These are phyloP conservation scores for Podaxis sp. DNA, from an alignment of 768 basidiomycete species.

Conservation along the genomic window DNA sequence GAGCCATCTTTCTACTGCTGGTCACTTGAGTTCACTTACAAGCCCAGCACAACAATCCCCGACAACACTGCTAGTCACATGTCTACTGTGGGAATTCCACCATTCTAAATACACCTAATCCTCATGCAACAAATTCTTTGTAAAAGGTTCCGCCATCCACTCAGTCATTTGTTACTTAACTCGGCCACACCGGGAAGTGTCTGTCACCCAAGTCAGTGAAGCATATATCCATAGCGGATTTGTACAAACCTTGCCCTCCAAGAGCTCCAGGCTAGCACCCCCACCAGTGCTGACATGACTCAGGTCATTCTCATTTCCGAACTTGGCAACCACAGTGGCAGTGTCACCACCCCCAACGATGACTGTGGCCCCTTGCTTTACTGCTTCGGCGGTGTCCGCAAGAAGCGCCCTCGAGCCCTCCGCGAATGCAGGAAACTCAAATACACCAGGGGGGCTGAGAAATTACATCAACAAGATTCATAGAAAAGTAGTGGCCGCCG, in stretches of 20 bases:
- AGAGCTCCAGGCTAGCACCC: conserved; percentile 87
- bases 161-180: conserved; percentile 65
- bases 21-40: not conserved
- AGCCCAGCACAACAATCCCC: not conserved
- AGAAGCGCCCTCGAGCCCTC: conserved; percentile 80
- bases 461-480: not conserved
- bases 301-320: conserved; percentile 78
- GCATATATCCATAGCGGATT: not conserved
- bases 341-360: conserved; percentile 97
- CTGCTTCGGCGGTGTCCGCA: conserved; percentile 83
- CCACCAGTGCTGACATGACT: conserved; percentile 98
- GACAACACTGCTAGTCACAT: not conserved
- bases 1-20: conserved; percentile 1
- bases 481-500: conserved; percentile 7
- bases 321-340: conserved; percentile 92
- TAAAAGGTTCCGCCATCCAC: not conserved
- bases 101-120: not conserved
- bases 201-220: conserved; percentile 32
- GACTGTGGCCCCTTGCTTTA: conserved; percentile 80
- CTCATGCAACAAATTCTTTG: not conserved
- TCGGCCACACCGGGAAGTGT: conserved; percentile 89
- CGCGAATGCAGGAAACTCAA: conserved; percentile 93
- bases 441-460: conserved; percentile 89
- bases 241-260: conserved; percentile 87
- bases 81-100: conserved; percentile 4